These are phyloP conservation scores for Asterella californica DNA, from an alignment of 225 moss, liverwort and hornwort species.

Conservation along the genomic window DNA sequence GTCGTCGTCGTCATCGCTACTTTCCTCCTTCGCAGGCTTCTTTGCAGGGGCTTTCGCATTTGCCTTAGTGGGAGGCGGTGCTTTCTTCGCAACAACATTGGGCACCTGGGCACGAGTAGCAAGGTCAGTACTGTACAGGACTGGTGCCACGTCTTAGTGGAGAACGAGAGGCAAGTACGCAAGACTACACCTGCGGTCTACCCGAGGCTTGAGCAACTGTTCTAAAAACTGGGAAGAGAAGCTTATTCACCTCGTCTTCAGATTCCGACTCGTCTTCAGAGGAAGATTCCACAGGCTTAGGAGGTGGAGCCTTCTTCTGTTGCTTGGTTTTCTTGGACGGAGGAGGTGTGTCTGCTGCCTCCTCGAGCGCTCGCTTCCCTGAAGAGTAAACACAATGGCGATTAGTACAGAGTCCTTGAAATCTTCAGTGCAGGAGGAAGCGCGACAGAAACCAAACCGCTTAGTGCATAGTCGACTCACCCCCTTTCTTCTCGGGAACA, in stretches of 20 bases:
- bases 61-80: not conserved
- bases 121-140: too few relatives aligned
- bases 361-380: conserved; percentile 43
- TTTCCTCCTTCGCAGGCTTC: conserved; percentile 23
- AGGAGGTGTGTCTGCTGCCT: conserved; percentile 31
- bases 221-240: not conserved
- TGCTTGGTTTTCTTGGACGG: conserved; percentile 45
- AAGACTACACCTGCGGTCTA: not conserved
- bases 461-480: not conserved
- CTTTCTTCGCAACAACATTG: conserved; percentile 25
- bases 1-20: conserved; percentile 18
- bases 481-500: conserved; percentile 36
- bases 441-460: not conserved
- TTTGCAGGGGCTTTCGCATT: conserved; percentile 17
- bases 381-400: not conserved
- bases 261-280: conserved; percentile 31
- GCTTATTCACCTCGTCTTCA: conserved; percentile 23
- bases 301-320: conserved; percentile 29
- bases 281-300: conserved; percentile 16
- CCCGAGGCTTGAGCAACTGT: not conserved
- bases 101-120: not conserved
- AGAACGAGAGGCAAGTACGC: too few relatives aligned
- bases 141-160: too few relatives aligned
- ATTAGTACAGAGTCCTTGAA: not conserved
- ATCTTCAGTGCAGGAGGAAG: too few relatives aligned